A percentile compares a stretch with the other conserved stretches of the same genome.
phyloP scores from a whole-genome alignment of 345 rosid genomes.

The Hevea brasiliensis region DNA sequence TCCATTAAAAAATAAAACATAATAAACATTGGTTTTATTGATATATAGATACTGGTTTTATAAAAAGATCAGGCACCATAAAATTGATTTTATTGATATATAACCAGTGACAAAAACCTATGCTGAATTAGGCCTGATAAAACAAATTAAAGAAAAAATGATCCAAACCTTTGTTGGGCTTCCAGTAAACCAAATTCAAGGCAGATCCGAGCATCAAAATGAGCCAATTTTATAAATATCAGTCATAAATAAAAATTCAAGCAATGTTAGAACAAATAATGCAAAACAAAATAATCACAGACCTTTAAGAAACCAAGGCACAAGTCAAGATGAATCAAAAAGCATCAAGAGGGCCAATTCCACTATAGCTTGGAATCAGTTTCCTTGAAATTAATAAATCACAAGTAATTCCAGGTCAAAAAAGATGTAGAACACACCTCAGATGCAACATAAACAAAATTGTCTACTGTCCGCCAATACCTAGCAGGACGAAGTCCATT shows the following conservation, averaged over 20 bases:
- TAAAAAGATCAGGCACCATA: neutral
- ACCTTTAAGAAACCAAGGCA: neutral
- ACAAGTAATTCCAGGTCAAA: constrained; percentile 12
- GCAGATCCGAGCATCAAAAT: neutral
- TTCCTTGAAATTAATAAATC: constrained; percentile 7
- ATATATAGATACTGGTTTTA: too few relatives aligned
- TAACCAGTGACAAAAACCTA: too few relatives aligned
- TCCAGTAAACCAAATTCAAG: neutral
- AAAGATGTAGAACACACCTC: constrained; percentile 58
- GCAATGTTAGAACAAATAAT: neutral
- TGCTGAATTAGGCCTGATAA: neutral
- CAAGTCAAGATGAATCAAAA: neutral
- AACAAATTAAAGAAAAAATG: neutral
- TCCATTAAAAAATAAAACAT: neutral
- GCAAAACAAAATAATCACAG: neutral
- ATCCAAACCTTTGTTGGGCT: neutral
- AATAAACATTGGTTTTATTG: neutral
- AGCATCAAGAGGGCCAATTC: neutral
- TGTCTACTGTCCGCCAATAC: constrained; percentile 92
- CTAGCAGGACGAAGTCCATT: constrained; percentile 99
- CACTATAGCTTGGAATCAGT: neutral
- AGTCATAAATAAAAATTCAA: constrained; percentile 2
- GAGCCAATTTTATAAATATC: neutral
- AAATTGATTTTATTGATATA: neutral
- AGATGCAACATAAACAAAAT: constrained; percentile 95